Percentiles rank a stretch among this genome's conserved stretches.
phyloP scores from a whole-genome alignment of 2,329 filamentous ascomycete genomes.

The Alternaria burnsii region DNA sequence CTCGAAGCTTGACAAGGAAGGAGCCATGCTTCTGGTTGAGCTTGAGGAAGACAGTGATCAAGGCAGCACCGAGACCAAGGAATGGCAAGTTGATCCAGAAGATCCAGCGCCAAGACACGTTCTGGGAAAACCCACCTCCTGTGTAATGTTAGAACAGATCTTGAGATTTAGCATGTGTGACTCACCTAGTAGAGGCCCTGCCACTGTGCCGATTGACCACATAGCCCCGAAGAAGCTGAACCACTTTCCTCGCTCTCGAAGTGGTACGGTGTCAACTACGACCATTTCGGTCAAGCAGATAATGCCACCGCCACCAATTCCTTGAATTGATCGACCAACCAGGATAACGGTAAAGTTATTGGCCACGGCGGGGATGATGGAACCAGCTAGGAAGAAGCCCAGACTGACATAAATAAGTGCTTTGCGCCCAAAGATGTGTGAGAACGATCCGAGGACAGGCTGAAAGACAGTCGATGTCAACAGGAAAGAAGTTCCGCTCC shows the following conservation, averaged over 20 bases:
- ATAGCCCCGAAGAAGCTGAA: slow-evolving; percentile 54
- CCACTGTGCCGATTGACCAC: slow-evolving; percentile 66
- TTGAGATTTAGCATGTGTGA: not conserved
- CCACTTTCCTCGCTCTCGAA: slow-evolving; percentile 54
- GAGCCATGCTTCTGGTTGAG: slow-evolving; percentile 59
- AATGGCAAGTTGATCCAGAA: slow-evolving; percentile 72
- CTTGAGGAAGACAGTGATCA: slow-evolving; percentile 64
- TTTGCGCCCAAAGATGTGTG: slow-evolving; percentile 53
- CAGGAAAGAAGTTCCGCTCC: slow-evolving; percentile 53
- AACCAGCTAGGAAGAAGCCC: slow-evolving; percentile 48
- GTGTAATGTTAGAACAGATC: slow-evolving; percentile 3
- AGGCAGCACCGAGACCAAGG: slow-evolving; percentile 57
- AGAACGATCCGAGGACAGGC: slow-evolving; percentile 52
- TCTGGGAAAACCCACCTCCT: slow-evolving; percentile 63
- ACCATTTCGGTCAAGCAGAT: slow-evolving; percentile 56
- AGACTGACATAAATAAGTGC: slow-evolving; percentile 49
- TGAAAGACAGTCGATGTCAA: slow-evolving; percentile 54
- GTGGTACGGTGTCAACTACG: slow-evolving; percentile 57
- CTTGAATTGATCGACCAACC: slow-evolving; percentile 51
- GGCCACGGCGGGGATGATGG: slow-evolving; percentile 49
- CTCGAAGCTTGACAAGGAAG: slow-evolving; percentile 59
- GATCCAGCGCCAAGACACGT: slow-evolving; percentile 67
- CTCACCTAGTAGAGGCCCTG: slow-evolving; percentile 56
- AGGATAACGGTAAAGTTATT: slow-evolving; percentile 52
- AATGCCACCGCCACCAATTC: slow-evolving; percentile 54